Base-by-base conservation (phyloP, 2,329 filamentous ascomycete species). In the Stylonectria norvegica region DNA sequence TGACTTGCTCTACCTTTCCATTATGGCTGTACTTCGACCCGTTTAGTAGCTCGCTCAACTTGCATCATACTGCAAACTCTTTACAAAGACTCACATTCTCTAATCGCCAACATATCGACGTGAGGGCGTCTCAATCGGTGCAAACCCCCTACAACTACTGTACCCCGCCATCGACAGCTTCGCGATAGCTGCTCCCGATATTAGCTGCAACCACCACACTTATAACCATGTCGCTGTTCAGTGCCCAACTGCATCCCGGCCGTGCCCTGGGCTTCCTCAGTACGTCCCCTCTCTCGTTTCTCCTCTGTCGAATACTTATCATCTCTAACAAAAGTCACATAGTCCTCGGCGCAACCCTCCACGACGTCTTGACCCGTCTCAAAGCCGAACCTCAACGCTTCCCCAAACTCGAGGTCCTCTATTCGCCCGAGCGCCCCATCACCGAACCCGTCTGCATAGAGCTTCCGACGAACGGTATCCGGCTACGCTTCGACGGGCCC, bases 301-400 rank as follows among this genome's bases (percentile, higher is more conserved):
- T 2, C 16, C 15, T 10, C 22, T 7, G 18, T 5, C 15, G 11
- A 11, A 10, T n/a, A 5, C 1, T 25, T 22, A 25, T 35, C 30
- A 11, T 16, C 34, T 25, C 31, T 11, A 9, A n/a, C n/a, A n/a
- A n/a, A n/a, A n/a, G 27, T 18, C 20, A n/a, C 33, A 14, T 60
- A 95, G 89, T 84, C 35, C 81, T 98, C 42, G 93, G 93, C 41
- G 86, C 89, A 48, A 95, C 90, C 3, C 78, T 98, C 23, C 89
- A 97, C 67, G 89, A 95, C 60, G 78, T 94, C 57, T 69, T 97
- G 45, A 89, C 86, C 19, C 83, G 87, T 38, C 75, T 97, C 58
- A 97, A 96, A 63, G 84, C 88, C 38, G 88, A 95, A 61, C 87
- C 89, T 8, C 81, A 86, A 52, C 75, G 76, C 5, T 96, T 91